Evolutionary conservation across 2,329 filamentous ascomycete genomes (phyloP).

Genomic region (Arthrobotrys pseudoclavata): DNA sequence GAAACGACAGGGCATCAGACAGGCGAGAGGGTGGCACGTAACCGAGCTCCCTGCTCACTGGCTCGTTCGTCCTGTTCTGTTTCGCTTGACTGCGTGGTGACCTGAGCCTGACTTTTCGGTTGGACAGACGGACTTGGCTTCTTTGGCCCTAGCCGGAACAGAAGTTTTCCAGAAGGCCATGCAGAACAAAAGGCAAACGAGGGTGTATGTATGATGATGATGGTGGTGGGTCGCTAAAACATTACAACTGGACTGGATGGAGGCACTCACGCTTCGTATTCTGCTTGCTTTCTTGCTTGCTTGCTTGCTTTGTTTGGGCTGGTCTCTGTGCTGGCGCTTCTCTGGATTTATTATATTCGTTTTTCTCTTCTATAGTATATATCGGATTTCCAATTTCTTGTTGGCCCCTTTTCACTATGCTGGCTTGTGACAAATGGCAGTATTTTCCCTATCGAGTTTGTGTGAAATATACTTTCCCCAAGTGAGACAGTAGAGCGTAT

Average conservation of each 20-base stretch:
- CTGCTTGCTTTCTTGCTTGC: constrained; percentile 13
- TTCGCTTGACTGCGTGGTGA: constrained; percentile 55
- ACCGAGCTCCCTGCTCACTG: constrained; percentile 60
- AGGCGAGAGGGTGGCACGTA: constrained; percentile 60
- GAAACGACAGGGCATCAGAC: constrained; percentile 58
- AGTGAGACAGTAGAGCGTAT: constrained; percentile 46
- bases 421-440: background rate
- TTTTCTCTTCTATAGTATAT: constrained; percentile 1
- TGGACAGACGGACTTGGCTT: constrained; percentile 58
- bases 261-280: constrained; percentile 58
- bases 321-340: constrained; percentile 35
- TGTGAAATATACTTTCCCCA: constrained; percentile 24
- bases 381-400: constrained; percentile 13
- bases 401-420: background rate
- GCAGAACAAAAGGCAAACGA: constrained; percentile 32
- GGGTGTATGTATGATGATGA: constrained; percentile 10
- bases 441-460: constrained; percentile 33
- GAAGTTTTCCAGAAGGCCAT: constrained; percentile 59
- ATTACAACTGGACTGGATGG: constrained; percentile 12
- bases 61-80: constrained; percentile 56
- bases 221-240: constrained; percentile 38
- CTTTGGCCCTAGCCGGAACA: constrained; percentile 58
- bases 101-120: constrained; percentile 57
- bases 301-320: constrained; percentile 27
- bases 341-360: constrained; percentile 1